Conservation (phyloP, 306 rosid genomes). For the Medicago arabica region DNA sequence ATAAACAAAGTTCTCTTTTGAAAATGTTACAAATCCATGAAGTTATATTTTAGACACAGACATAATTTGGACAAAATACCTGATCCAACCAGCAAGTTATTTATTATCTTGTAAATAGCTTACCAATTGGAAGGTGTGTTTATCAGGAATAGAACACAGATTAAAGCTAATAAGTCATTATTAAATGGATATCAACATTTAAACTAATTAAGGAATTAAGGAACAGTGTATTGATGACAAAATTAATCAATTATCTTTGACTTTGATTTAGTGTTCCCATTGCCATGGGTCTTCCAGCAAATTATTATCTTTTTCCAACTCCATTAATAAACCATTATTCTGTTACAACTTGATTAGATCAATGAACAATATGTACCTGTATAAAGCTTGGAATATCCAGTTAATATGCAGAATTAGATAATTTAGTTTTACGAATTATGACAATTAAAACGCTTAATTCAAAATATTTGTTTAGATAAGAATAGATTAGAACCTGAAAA, state of each 20-base stretch:
- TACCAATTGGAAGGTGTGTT: slow-evolving; percentile 42
- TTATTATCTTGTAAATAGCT: slow-evolving; percentile 35
- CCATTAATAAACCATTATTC: slow-evolving; percentile 46
- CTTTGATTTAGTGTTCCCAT: slow-evolving; percentile 39
- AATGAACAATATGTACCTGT: slow-evolving; percentile 61
- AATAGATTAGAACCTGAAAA: slow-evolving; percentile 98
- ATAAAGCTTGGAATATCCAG: slow-evolving; percentile 57
- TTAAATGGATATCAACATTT: slow-evolving; percentile 15
- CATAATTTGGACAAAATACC: slow-evolving; percentile 28
- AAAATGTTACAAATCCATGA: not conserved
- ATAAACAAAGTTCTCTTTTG: not conserved
- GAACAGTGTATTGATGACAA: slow-evolving; percentile 10
- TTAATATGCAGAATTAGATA: slow-evolving; percentile 53
- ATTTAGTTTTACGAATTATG: slow-evolving; percentile 46
- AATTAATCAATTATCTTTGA: slow-evolving; percentile 44
- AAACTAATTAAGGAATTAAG: slow-evolving; percentile 26
- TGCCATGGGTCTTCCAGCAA: slow-evolving; percentile 27
- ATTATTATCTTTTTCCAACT: slow-evolving; percentile 46
- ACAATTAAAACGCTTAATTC: slow-evolving; percentile 37
- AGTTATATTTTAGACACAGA: not conserved
- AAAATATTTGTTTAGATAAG: slow-evolving; percentile 60
- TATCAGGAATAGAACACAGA: slow-evolving; percentile 26
- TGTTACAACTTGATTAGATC: slow-evolving; percentile 52
- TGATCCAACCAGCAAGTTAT: slow-evolving; percentile 34
- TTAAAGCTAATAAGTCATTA: slow-evolving; percentile 20